Evolutionary conservation across 2,329 filamentous ascomycete species (phyloP), one percentile per base, ranked within the genome.

Genomic region (Lasiodiplodia gonubiensis): DNA sequence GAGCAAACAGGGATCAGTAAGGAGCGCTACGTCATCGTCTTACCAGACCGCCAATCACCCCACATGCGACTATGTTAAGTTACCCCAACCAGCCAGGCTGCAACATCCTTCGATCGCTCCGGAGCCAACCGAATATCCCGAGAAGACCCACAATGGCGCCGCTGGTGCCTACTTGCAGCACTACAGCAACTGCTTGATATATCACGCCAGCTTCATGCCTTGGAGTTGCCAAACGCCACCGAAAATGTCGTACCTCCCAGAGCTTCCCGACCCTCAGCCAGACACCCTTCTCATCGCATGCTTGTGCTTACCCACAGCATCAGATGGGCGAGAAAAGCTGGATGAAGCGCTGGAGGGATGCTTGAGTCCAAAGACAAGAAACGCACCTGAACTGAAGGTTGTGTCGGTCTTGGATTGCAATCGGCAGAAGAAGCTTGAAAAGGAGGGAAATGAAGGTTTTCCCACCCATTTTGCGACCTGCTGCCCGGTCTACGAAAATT

Each of bases 241-340:
- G 18, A 23, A 55, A 12, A 60, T 60, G 37, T 60, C 55, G 7
- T 60, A 42, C 37, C 37, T 60, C 8, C 55, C 55, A 5, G 37
- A 60, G 11, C 12, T 60, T 1, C 55, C 55, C 10, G 8, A 25
- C 1, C n/a, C 1, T 16, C 21, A 18, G 18, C 37, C 23, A 4
- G 23, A 21, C 35, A 21, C 16, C 11, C 4, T 42, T 48, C 55
- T 60, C 6, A 27, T 60, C 33, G 23, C 23, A 14, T 25, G 35
- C 55, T 30, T 60, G 25, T 60, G 55, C 42, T 27, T 23, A 7
- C 55, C 55, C 4, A 60, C 37, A 14, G 55, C 55, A 16, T 2
- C 21, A 21, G 55, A 60, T 60, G 55, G 37, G 4, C 37, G 23
- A 16, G 21, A 60, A 18, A 60, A 48, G 37, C 14, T 60, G 12